Evolutionary conservation across 768 basidiomycete genomes (phyloP), one percentile per base, ranked within the genome.

Genomic region (Kondoa malvinella): DNA sequence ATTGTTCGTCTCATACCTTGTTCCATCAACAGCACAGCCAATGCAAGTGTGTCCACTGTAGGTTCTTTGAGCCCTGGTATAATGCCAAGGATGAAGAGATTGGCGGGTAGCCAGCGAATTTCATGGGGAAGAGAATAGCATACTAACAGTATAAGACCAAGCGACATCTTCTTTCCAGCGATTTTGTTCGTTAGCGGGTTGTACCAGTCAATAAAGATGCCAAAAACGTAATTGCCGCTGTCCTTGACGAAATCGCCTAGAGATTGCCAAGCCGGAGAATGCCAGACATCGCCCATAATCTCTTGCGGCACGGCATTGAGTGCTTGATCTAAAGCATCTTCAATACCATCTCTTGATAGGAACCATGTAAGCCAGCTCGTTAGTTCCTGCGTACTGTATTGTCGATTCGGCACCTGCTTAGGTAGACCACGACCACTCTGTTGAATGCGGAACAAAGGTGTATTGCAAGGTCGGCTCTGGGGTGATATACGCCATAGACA

Each of bases 121-220:
- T 67, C 66, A n/a, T 66, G 66, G 66, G 67, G 67, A 26, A 68
- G 66, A 67, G 67, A 68, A 26, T 68, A 30, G 33, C 67, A 68
- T 14, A 34, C 67, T 15, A 68, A 26, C 21, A 68, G 31, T 17
- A 68, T 67, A 25, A 68, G 15, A 26, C 67, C 67, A 17, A 40
- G 8, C 14, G 67, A 68, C 14, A 67, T 25, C 34, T 68, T 68
- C 66, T 68, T 68, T n/a, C 66, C 66, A 21, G 67, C 67, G 12
- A 68, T 62, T n/a, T 68, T 29, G 66, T 68, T 68, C 17, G 21
- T 25, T 25, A 33, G 68, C 31, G 67, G 67, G 34, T 68, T 68
- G 67, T 68, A 68, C 67, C 67, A 68, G 66, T 68, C 67, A n/a
- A 68, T 25, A 34, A 30, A 26, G 66, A 68, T 17, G n/a, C n/a